phyloP scores from a whole-genome alignment of 352 stramenopile species.

The Pythium utonaiense region DNA sequence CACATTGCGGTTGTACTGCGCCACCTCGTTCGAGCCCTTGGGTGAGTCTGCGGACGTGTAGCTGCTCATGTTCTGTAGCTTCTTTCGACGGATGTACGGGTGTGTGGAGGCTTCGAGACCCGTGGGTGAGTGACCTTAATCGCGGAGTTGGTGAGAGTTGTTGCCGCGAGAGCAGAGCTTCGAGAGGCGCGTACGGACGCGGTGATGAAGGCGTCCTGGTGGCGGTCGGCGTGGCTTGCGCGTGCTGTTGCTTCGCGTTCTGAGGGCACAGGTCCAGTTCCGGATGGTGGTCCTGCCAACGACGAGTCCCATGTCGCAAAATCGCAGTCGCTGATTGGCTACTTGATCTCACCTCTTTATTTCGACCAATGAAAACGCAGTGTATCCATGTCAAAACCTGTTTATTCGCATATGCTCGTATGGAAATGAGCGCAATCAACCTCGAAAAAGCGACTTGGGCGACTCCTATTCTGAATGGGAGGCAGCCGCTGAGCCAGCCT shows the following conservation, averaged over 20 bases:
- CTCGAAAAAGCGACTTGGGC: neutral
- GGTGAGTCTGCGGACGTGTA: slow-evolving; percentile 30
- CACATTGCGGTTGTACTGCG: slow-evolving; percentile 30
- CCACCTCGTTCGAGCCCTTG: slow-evolving; percentile 23
- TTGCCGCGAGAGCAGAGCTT: neutral
- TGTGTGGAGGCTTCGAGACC: neutral
- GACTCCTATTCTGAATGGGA: no score
- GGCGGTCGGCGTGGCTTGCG: neutral
- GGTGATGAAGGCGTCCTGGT: neutral
- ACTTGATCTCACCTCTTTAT: neutral
- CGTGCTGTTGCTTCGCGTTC: slow-evolving; percentile 14
- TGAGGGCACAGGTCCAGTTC: slow-evolving; percentile 13
- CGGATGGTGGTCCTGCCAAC: slow-evolving; percentile 2
- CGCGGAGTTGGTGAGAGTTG: no score
- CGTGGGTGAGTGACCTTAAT: no score
- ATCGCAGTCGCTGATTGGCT: neutral
- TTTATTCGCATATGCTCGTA: slow-evolving; percentile 13
- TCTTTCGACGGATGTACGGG: neutral
- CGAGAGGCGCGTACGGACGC: neutral
- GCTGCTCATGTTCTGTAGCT: slow-evolving; percentile 18
- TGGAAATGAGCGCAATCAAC: slow-evolving; percentile 7
- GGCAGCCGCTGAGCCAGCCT: no score
- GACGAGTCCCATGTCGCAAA: slow-evolving; percentile 16
- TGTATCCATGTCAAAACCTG: slow-evolving; percentile 17
- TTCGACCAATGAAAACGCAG: slow-evolving; percentile 12